Evolutionary conservation across 2,329 filamentous ascomycete species (phyloP).

Genomic region (Fusarium armeniacum): DNA sequence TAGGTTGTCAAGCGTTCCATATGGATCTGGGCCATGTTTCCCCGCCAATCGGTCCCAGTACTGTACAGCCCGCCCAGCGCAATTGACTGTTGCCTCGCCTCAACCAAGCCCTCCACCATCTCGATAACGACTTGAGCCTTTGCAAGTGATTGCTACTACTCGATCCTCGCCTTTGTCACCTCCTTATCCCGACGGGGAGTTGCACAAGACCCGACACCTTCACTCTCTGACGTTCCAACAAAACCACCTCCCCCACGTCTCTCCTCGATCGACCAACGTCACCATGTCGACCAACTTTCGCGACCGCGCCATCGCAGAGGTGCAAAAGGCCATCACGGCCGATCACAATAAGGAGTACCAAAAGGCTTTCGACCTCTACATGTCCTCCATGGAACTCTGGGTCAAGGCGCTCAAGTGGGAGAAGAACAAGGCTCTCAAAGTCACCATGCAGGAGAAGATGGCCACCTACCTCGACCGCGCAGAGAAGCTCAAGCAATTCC

Average conservation of each 20-base stretch:
- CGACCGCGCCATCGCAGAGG: constrained; percentile 93
- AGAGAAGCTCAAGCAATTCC: constrained; percentile 95
- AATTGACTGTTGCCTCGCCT: constrained; percentile 47
- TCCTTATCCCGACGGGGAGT: constrained; percentile 19
- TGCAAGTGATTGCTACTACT: constrained; percentile 3
- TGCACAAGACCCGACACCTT: constrained; percentile 8
- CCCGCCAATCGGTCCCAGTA: constrained; percentile 55
- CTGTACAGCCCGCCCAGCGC: constrained; percentile 30
- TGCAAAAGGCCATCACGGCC: constrained; percentile 97
- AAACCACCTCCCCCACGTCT: constrained; percentile 38
- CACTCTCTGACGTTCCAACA: constrained; percentile 3
- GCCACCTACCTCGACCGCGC: constrained; percentile 98
- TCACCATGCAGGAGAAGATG: constrained; percentile 96
- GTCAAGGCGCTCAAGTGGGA: constrained; percentile 99
- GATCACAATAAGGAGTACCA: constrained; percentile 98
- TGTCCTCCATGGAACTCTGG: constrained; percentile 95
- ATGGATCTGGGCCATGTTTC: constrained; percentile 52
- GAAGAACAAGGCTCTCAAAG: constrained; percentile 97
- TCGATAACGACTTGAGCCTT: constrained; percentile 19
- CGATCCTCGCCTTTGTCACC: constrained; percentile 1
- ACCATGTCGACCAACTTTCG: constrained; percentile 97
- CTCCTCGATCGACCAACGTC: constrained; percentile 45
- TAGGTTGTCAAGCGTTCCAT: neutral
- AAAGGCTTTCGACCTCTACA: constrained; percentile 96
- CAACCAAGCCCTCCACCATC: constrained; percentile 33